Percentiles rank a stretch among this genome's conserved stretches.
Evolutionary conservation across 2,329 filamentous ascomycete species (phyloP).

Genomic region (Metarhizium humberi): DNA sequence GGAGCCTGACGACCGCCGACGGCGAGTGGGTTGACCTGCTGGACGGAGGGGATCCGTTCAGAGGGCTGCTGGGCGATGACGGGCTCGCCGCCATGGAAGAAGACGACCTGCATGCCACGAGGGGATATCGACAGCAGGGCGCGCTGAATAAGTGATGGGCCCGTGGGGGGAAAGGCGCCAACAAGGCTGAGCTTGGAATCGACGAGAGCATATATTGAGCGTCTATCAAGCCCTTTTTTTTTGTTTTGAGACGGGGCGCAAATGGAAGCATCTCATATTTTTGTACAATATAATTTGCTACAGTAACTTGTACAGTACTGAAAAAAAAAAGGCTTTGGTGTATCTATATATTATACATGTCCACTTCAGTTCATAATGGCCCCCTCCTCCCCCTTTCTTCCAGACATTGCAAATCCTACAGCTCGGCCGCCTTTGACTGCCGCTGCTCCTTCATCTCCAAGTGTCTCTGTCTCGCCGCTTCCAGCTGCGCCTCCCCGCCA

Average conservation of each 20-base stretch:
- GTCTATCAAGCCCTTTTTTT: too few relatives aligned
- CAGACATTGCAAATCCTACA: neutral
- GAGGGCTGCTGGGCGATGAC: conserved; percentile 34
- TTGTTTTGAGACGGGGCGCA: too few relatives aligned
- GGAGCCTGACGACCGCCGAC: conserved; percentile 67
- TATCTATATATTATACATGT: conserved; percentile 27
- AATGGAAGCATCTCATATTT: too few relatives aligned
- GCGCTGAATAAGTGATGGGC: conserved; percentile 21
- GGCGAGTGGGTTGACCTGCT: conserved; percentile 61
- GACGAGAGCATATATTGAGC: too few relatives aligned
- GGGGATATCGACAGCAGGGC: conserved; percentile 43
- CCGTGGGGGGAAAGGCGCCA: neutral
- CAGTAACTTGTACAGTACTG: too few relatives aligned
- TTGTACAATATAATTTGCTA: too few relatives aligned
- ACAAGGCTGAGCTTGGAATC: conserved; percentile 6
- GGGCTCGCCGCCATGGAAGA: conserved; percentile 20
- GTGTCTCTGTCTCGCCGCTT: conserved; percentile 40
- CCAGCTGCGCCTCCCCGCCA: conserved; percentile 34
- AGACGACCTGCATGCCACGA: conserved; percentile 27
- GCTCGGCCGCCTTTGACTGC: conserved; percentile 17
- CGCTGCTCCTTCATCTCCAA: conserved; percentile 44
- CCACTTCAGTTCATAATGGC: conserved; percentile 9
- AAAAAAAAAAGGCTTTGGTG: too few relatives aligned
- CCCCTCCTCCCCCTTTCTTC: too few relatives aligned
- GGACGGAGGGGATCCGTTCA: conserved; percentile 62